A percentile compares a stretch with the other conserved stretches of the same genome.
phyloP scores from a whole-genome alignment of 345 rosid genomes.

The Ceriops decandra region DNA sequence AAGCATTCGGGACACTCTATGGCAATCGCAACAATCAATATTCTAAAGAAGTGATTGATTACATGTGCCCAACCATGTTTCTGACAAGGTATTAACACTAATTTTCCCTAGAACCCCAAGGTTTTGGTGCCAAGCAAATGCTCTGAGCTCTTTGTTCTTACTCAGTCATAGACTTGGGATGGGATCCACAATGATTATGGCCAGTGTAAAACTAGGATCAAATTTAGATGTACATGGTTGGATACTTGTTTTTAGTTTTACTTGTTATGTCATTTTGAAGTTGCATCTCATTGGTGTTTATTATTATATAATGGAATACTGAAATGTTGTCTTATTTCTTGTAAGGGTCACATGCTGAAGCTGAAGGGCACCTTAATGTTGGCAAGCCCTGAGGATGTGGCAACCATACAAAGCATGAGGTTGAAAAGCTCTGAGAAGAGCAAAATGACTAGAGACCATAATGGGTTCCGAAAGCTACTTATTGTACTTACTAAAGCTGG shows the following conservation, averaged over 20 bases:
- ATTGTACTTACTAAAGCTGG: slow-evolving; percentile 82
- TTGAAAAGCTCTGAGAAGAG: slow-evolving; percentile 83
- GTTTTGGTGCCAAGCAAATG: too few species aligned
- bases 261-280: background rate
- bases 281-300: background rate
- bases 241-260: slow-evolving; percentile 1
- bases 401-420: slow-evolving; percentile 78
- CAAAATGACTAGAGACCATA: slow-evolving; percentile 96
- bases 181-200: too few species aligned
- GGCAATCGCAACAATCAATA: too few species aligned
- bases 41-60: too few species aligned
- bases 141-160: too few species aligned
- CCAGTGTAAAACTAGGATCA: background rate
- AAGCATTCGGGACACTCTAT: too few species aligned
- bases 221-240: slow-evolving; percentile 3
- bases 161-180: too few species aligned
- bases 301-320: slow-evolving; percentile 19
- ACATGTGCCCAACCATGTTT: too few species aligned
- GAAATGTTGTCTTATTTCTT: slow-evolving; percentile 25
- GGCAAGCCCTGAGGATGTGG: slow-evolving; percentile 91
- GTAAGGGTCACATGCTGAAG: slow-evolving; percentile 85
- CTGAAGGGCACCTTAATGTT: slow-evolving; percentile 92
- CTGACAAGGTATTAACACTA: too few species aligned
- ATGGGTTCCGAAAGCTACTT: slow-evolving; percentile 91
- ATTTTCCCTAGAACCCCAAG: too few species aligned